Base-by-base conservation (phyloP, 306 rosid species). In the Gynostemma pentaphyllum region DNA sequence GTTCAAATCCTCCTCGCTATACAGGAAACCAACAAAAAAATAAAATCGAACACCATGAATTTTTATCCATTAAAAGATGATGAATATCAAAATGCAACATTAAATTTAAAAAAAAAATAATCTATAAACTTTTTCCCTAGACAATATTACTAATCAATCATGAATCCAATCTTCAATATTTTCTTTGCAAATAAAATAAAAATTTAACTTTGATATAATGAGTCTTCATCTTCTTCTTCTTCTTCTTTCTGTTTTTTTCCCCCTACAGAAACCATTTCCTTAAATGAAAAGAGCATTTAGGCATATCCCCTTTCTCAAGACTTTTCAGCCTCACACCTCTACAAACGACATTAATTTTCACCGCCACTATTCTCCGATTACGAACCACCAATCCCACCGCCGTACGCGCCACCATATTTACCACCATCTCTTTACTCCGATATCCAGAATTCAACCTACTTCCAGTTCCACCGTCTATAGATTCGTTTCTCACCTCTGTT, bases 261-360 rank as follows among this genome's bases (percentile, higher is more conserved):
- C n/a, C n/a, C n/a, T 63, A 63, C 37, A 50, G 47, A 55, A 77
- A 90, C 97, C 95, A 87, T 74, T 64, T 70, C 75, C 82, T 71
- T 44, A 78, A 5, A 26, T 78, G 76, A 72, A 82, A 22, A 57
- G 76, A 30, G 74, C 98, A 91, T 51, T 13, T 66, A 30, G 95
- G 96, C 72, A 68, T 51, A 8, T 55, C 76, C 5, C 92, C 92
- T 10, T 26, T 61, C 9, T 80, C 52, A 15, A 91, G 78, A 11
- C 37, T 50, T 71, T 74, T 83, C 76, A 88, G 52, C 9, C 81
- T 75, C 45, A 73, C 77, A 9, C 77, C 79, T 0, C 95, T 87
- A 54, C 98, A 91, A 0, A 30, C n/a, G 0, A 81, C 69, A 45
- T 68, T 57, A 65, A 86, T 29, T 14, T 36, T 45, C 52, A 83